Base-by-base conservation (phyloP, 2,329 filamentous ascomycete genomes). In the Xylaria sp. region DNA sequence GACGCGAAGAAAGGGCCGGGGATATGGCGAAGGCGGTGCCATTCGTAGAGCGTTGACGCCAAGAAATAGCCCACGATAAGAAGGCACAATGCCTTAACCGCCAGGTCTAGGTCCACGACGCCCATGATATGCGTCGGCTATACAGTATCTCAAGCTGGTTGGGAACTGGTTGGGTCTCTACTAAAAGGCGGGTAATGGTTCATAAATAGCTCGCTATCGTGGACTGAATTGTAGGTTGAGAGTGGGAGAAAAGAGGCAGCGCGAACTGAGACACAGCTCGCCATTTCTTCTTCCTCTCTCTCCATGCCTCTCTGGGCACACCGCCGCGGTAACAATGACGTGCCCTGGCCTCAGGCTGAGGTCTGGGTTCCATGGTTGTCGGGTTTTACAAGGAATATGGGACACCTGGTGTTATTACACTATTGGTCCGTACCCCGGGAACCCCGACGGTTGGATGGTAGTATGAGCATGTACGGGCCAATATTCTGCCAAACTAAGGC, bases 1-100 rank as follows among this genome's bases (percentile, higher is more conserved):
- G 76, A 77, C 6, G 75, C 78, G 11, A 74, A 54, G 39, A 59
- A 59, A 4, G 72, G 72, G 12, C 72, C 72, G 9, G 72, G 72
- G 27, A 74, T 67, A n/a, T 73, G 64, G 11, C 69, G 70, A 19
- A 73, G 69, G 42, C 72, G 70, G 34, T 73, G 67, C 67, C 72
- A 75, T 61, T 69, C 64, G 21, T 64, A 62, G 55, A 75, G 48
- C 27, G 74, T 71, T 14, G 73, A 72, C n/a, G 65, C 48, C 14
- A 68, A 11, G 39, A 68, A 71, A 42, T 73, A 74, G 48, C 36
- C 54, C 48, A 2, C 59, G 17, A 51, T 1, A n/a, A 71, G 65
- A 36, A 39, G 24, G 42, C 6, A 58, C 8, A 61, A 11, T 39
- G 42, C n/a, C 1, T 34, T 39, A 42, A 59, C 24, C 47, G 14